Base-by-base conservation (phyloP, 1,139 yeast species). In the Hemisphaericaspora subhashii region DNA sequence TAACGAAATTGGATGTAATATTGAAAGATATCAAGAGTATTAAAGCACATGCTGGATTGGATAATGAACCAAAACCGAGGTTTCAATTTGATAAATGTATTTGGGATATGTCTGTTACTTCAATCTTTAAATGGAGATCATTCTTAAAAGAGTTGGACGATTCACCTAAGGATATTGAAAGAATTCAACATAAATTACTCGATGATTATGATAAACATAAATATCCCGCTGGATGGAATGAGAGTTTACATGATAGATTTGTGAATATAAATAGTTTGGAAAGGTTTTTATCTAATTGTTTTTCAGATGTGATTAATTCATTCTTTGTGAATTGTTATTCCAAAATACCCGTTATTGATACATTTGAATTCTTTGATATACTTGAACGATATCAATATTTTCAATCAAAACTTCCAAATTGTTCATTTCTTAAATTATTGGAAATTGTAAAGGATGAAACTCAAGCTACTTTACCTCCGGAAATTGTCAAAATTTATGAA, bases 81-180 rank as follows among this genome's bases (percentile, higher is more conserved):
- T 29, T 29, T 17, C 25, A 17, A 23, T 27, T 50, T 38, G 58
- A 54, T 37, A 45, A 40, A 16, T 57, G 60, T 37, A 24, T 57
- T 21, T 74, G 79, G 79, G 72, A 68, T 46, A 59, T 72, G 57
- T 65, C 72, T 5, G 45, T 61, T 5, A 64, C 67, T n/a, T 53
- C 66, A 15, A 46, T 69, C 2, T 39, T 70, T 25, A 55, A 55
- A 32, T 73, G 79, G 79, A 45, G 47, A 7, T 62, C 47, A 35
- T 55, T 66, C 35, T 38, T 42, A 12, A 40, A 48, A 15, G 42
- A 48, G 18, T 43, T 61, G 11, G 54, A 53, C 4, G 50, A 47
- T 8, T 31, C 58, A 0, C 36, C 44, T 0, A 46, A 46, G 1
- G 52, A 56, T 15, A 42, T 44, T 5, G 50, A 46, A 12, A 33